Evolutionary conservation across 805 yeast species (phyloP), one percentile per base, ranked within the genome.

Genomic region (Candida arabinofermentans): DNA sequence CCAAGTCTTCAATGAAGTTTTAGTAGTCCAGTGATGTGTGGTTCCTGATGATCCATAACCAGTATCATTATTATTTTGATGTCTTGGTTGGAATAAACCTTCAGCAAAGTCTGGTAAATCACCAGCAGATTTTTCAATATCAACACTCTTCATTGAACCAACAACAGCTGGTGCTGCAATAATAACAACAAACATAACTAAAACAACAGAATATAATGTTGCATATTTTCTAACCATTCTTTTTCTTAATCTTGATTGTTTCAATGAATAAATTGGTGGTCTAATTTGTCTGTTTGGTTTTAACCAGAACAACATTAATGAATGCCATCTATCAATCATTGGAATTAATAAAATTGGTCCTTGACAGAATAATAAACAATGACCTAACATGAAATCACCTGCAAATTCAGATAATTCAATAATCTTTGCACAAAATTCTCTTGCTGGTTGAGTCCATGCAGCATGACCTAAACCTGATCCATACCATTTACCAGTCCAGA

Each of bases 401-500:
- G 96, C 91, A 65, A 95, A 93, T 70, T 89, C 91, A 40, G 96
- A 87, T 74, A 86, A 68, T 71, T 93, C 99, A 55, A 91, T 86
- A 49, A 83, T 76, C 78, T 93, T 93, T 53, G 97, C 97, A 58
- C 80, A 75, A 61, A 87, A 87, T 72, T 93, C 99, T 75, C 99
- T 87, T 40, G 86, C 62, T 48, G 99, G 99, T 72, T 91, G 98
- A 26, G 98, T 83, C 75, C 86, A 78, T 17, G 97, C 96, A 77
- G 83, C 80, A 79, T 83, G 81, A 46, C 98, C 99, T 67, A 91
- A 70, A 60, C 96, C 93, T 46, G 86, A 74, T 45, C 95, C 93
- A 66, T 90, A 89, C 99, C 99, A 93, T 69, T 89, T 90, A 76
- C 99, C 99, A 44, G 96, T 86, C 99, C 99, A 93, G 95, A 95